Percentiles rank a stretch among this genome's conserved stretches.
phyloP scores from a whole-genome alignment of 805 yeast genomes.

The Starmerella bombicola region DNA sequence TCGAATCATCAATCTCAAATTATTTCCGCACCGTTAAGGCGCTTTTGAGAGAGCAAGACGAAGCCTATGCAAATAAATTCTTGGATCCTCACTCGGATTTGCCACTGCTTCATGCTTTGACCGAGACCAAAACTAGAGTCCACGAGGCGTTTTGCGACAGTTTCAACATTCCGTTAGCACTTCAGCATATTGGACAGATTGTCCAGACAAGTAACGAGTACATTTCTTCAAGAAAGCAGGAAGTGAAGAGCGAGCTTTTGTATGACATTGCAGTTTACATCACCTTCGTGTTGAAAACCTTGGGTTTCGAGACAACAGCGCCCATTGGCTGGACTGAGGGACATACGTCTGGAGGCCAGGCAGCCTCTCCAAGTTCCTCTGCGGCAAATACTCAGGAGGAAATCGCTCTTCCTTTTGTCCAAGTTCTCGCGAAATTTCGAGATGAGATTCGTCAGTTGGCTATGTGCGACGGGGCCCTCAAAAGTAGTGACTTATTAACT shows the following conservation, averaged over 20 bases:
- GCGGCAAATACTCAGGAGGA: constrained; percentile 47
- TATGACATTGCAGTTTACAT: constrained; percentile 54
- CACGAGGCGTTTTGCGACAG: constrained; percentile 82
- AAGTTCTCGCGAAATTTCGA: constrained; percentile 64
- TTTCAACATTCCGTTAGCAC: constrained; percentile 62
- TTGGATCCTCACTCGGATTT: constrained; percentile 38
- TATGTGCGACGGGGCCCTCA: constrained; percentile 38
- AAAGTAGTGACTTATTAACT: constrained; percentile 38
- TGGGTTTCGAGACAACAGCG: constrained; percentile 63
- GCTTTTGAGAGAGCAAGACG: constrained; percentile 48
- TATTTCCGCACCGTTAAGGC: constrained; percentile 85
- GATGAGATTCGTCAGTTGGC: constrained; percentile 69
- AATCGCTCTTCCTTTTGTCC: constrained; percentile 63
- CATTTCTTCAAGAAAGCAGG: constrained; percentile 38
- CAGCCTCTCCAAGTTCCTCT: constrained; percentile 30
- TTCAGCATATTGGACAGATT: constrained; percentile 53
- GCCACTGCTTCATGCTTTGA: constrained; percentile 40
- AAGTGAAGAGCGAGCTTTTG: constrained; percentile 51
- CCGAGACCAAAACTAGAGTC: constrained; percentile 43
- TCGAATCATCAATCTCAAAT: constrained; percentile 63
- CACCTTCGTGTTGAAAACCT: constrained; percentile 51
- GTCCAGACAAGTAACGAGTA: constrained; percentile 64
- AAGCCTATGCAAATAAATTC: constrained; percentile 44
- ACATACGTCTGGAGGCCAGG: constrained; percentile 33
- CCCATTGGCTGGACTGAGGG: constrained; percentile 60